Evolutionary conservation across 805 yeast species (phyloP).

Genomic region (Wickerhamomyces sydowiorum): DNA sequence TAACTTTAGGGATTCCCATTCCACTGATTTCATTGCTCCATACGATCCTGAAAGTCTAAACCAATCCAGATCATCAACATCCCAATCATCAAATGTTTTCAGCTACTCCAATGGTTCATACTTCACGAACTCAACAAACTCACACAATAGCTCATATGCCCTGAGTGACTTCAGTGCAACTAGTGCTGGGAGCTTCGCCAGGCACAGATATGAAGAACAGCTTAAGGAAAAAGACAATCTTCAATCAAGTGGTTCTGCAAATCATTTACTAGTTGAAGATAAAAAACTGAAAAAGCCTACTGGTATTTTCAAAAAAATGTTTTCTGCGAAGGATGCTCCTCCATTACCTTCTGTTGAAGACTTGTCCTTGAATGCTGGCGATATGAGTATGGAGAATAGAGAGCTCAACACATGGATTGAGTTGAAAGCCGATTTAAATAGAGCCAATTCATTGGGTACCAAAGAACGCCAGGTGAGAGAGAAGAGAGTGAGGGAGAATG

Average conservation of each 20-base stretch:
- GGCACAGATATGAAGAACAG: conserved; percentile 55
- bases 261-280: conserved; percentile 20
- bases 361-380: conserved; percentile 13
- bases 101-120: conserved; percentile 37
- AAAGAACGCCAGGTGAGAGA: conserved; percentile 69
- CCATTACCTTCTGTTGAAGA: conserved; percentile 21
- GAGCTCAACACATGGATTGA: conserved; percentile 44
- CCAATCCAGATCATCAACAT: conserved; percentile 21
- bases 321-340: conserved; percentile 23
- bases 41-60: conserved; percentile 26
- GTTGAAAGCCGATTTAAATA: conserved; percentile 53
- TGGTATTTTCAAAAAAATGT: conserved; percentile 26
- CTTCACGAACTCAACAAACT: conserved; percentile 42
- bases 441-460: conserved; percentile 65
- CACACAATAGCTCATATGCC: conserved; percentile 35
- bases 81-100: conserved; percentile 20
- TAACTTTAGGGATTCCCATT: conserved; percentile 6
- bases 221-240: conserved; percentile 11
- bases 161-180: conserved; percentile 77
- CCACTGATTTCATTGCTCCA: conserved; percentile 21
- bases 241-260: conserved; percentile 21
- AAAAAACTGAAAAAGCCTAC: conserved; percentile 16
- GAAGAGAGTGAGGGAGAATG: conserved; percentile 51
- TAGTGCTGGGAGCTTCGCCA: conserved; percentile 77
- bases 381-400: conserved; percentile 30